Base-by-base conservation (phyloP, 1,284 basidiomycete genomes). In the Pseudozyma flocculosa region DNA sequence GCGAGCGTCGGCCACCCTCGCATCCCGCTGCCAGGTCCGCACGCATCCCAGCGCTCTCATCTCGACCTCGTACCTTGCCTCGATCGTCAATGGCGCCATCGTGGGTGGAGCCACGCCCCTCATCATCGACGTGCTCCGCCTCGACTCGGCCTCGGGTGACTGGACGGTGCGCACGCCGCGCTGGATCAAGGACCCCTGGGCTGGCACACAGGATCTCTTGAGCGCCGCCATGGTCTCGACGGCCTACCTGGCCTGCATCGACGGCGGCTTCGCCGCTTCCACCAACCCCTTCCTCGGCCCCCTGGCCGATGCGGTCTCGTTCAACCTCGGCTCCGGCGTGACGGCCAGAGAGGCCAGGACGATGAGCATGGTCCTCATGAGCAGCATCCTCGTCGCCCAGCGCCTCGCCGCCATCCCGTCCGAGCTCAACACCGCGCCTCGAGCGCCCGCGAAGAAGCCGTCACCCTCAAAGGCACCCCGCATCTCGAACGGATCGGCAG, bases 71-170 rank as follows among this genome's bases (percentile, higher is more conserved):
- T 18, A 58, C n/a, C 60, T 67, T 23, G 70, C 68, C 8, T 48
- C 54, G 8, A 22, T 74, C 11, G 13, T 74, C 42, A 62, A 63
- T 17, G 54, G 68, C 1, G 59, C 61, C 32, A 44, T 70, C 36
- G 48, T 74, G 36, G 61, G 70, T 17, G 72, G 67, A 17, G 72
- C 60, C 10, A 43, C 64, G 0, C 68, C 68, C 2, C 59, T 74
- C 3, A 46, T 74, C n/a, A 63, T 68, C 41, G 62, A 65, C 26
- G 40, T 64, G 3, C 59, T 72, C 43, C 44, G 48, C 17, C 63
- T 74, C 30, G 63, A 70, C 39, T 66, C 69, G n/a, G 45, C 62
- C 2, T 40, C 48, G 0, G 63, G 70, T 2, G 47, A 68, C 29
- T 74, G 72, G 72, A 46, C 43, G 2, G 23, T 69, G 2, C 52